Evolutionary conservation across 139 green algal genomes (phyloP).

Genomic region (Chlorella sp.): DNA sequence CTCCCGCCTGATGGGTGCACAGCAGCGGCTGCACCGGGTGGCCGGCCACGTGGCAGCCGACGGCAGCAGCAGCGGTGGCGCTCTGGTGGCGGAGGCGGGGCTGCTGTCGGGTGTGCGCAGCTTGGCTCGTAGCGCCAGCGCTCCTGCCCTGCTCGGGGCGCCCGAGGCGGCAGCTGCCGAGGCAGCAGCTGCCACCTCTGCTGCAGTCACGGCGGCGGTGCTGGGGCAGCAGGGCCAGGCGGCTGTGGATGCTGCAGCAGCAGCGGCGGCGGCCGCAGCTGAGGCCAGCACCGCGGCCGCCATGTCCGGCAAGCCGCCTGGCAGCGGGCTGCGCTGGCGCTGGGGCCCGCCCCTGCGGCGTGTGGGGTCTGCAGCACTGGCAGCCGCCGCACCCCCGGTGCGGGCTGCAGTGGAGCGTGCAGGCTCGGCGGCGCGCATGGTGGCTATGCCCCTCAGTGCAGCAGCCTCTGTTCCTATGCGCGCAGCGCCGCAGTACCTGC

Average conservation of each 20-base stretch:
- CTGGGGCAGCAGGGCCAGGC: background rate
- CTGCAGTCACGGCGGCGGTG: background rate
- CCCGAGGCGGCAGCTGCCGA: too few relatives aligned
- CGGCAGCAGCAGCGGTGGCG: background rate
- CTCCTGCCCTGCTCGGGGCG: background rate
- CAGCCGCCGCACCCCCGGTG: background rate
- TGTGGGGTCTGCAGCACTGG: background rate
- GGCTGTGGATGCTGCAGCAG: background rate
- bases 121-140: background rate
- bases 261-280: background rate
- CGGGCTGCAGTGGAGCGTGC: conserved; percentile 17
- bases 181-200: background rate
- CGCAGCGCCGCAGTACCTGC: too few relatives aligned
- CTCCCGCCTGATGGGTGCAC: background rate
- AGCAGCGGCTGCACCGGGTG: conserved; percentile 9
- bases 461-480: too few relatives aligned
- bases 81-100: background rate
- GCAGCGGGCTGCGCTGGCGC: background rate
- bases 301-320: conserved; percentile 3
- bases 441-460: too few relatives aligned
- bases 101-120: background rate
- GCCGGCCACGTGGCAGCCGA: conserved; percentile 9
- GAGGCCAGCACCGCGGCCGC: background rate
- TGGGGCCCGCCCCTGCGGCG: background rate
- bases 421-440: too few relatives aligned